These are phyloP conservation scores for Cercis canadensis DNA, from an alignment of 306 rosid genomes.

Conservation along the genomic window DNA sequence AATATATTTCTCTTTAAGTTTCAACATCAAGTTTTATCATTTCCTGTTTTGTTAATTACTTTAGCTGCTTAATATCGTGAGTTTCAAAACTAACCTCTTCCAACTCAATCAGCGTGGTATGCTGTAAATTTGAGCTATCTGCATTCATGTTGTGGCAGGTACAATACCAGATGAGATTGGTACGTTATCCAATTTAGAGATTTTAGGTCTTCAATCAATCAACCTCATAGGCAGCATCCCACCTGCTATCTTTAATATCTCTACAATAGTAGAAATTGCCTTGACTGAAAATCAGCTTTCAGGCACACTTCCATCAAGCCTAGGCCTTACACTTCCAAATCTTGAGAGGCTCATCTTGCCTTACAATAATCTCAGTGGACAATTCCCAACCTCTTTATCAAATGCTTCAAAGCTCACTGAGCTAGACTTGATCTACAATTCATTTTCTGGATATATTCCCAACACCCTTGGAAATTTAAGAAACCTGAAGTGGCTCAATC, in stretches of 20 bases:
- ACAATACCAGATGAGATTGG: neutral
- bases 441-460: neutral
- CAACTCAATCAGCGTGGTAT: too few species aligned
- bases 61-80: too few species aligned
- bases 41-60: too few species aligned
- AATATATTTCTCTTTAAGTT: too few species aligned
- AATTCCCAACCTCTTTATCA: neutral
- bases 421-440: neutral
- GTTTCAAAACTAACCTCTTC: neutral
- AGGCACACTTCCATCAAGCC: neutral
- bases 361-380: neutral
- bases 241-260: neutral
- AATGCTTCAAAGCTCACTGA: neutral
- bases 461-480: neutral
- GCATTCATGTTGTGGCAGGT: neutral
- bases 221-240: neutral
- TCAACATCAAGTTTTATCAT: too few species aligned
- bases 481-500: neutral
- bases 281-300: neutral
- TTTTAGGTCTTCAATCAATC: neutral
- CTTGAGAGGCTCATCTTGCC: neutral
- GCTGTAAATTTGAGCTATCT: too few species aligned
- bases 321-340: neutral
- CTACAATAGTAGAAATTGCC: neutral
- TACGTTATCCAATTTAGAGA: neutral